phyloP scores from a whole-genome alignment of 2,329 filamentous ascomycete species.

The Neodidymelliopsis sp. region DNA sequence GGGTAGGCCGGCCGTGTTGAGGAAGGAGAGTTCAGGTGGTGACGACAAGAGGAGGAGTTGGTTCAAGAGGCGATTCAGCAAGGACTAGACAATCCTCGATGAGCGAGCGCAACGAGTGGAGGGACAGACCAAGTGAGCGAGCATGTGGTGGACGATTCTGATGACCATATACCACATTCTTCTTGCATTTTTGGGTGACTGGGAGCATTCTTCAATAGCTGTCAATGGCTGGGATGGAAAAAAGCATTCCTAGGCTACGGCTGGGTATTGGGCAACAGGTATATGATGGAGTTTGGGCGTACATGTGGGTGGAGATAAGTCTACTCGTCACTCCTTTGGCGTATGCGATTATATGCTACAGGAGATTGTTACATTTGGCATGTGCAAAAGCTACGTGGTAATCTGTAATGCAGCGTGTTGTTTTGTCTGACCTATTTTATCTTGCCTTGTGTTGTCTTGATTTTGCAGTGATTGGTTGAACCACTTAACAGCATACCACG shows the following conservation, averaged over 20 bases:
- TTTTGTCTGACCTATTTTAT: constrained; percentile 10
- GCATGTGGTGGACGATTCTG: constrained; percentile 15
- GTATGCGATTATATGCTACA: constrained; percentile 20
- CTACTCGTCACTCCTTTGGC: constrained; percentile 28
- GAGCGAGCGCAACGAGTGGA: background rate
- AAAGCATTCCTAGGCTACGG: background rate
- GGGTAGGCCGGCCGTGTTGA: constrained; percentile 27
- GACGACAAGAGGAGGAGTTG: constrained; percentile 82
- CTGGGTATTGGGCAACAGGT: background rate
- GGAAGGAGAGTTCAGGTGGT: constrained; percentile 31
- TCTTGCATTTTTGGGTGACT: constrained; percentile 5
- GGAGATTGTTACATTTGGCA: constrained; percentile 4
- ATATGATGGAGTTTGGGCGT: constrained; percentile 20
- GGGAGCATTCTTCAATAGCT: background rate
- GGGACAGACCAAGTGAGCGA: background rate
- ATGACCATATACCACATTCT: constrained; percentile 16
- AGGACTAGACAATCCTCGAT: constrained; percentile 48
- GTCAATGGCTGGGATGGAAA: background rate
- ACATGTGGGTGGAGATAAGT: no score
- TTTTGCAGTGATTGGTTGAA: background rate
- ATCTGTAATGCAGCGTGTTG: constrained; percentile 33
- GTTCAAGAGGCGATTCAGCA: constrained; percentile 85
- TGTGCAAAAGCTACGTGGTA: constrained; percentile 31
- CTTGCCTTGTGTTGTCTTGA: background rate
- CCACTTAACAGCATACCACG: background rate